phyloP scores from a whole-genome alignment of 495 filamentous ascomycete species.

The Mytilinidion resinicola region DNA sequence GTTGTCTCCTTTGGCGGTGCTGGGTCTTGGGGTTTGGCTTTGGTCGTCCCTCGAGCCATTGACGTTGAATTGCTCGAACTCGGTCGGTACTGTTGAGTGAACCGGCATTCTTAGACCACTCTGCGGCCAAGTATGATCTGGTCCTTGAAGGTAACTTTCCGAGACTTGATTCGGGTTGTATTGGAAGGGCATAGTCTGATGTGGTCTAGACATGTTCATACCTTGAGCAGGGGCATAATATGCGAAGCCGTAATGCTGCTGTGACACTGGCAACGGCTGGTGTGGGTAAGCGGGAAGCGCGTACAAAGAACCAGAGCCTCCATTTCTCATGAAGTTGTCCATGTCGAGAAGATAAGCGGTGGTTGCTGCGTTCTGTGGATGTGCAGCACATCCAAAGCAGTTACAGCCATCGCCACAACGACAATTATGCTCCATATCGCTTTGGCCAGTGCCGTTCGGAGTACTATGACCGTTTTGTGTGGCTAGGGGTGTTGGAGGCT shows the following conservation, averaged over 20 bases:
- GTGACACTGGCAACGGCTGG: constrained; percentile 9
- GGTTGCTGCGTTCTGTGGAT: constrained; percentile 31
- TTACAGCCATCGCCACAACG: constrained; percentile 29
- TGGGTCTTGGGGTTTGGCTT: background rate
- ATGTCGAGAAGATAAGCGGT: constrained; percentile 25
- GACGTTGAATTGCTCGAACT: background rate
- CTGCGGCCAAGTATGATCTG: background rate
- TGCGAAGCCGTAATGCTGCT: background rate
- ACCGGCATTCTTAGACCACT: background rate
- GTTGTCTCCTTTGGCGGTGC: background rate
- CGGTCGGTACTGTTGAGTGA: background rate
- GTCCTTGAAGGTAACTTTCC: too few relatives aligned
- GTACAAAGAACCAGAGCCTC: constrained; percentile 13
- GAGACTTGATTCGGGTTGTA: too few relatives aligned
- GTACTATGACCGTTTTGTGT: background rate
- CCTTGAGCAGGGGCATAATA: background rate
- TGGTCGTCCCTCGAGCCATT: background rate
- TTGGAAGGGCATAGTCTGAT: background rate
- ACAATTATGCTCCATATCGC: constrained; percentile 24
- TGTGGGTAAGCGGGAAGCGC: constrained; percentile 19
- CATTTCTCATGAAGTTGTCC: constrained; percentile 19
- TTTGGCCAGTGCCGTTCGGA: background rate
- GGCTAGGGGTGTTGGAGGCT: constrained; percentile 1
- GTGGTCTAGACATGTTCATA: background rate
- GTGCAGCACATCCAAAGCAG: constrained; percentile 31